A percentile compares a stretch with the other conserved stretches of the same genome.
Evolutionary conservation across 306 rosid genomes (phyloP).

Genomic region (Dalbergia oliveri): DNA sequence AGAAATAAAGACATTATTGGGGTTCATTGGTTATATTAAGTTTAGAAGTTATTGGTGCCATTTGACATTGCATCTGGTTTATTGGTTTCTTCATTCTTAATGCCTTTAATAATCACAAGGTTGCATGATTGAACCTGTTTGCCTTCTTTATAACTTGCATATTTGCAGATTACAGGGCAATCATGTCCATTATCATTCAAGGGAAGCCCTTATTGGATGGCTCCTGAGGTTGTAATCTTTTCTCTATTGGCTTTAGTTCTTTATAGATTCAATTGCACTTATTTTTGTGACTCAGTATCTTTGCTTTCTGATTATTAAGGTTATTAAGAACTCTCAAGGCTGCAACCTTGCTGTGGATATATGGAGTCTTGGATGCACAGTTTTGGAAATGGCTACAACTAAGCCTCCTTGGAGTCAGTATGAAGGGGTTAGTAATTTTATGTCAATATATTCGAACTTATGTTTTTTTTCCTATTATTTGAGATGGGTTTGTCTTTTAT

Average conservation of each 20-base stretch:
- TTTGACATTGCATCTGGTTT: constrained; percentile 17
- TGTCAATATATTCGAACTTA: constrained; percentile 26
- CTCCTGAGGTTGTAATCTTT: constrained; percentile 79
- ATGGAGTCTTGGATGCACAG: constrained; percentile 99
- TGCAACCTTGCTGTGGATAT: constrained; percentile 92
- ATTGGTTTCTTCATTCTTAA: not conserved
- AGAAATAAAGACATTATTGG: not conserved
- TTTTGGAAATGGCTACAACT: constrained; percentile 98
- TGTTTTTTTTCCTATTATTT: not conserved
- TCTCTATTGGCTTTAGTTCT: constrained; percentile 26
- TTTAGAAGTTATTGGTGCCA: not conserved
- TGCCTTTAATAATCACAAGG: not conserved
- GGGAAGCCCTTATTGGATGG: constrained; percentile 99
- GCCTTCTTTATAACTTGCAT: constrained; percentile 35
- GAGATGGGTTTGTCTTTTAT: not conserved
- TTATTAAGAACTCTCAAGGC: constrained; percentile 78
- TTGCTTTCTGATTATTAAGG: constrained; percentile 56
- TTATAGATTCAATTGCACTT: constrained; percentile 21
- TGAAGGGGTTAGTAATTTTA: constrained; percentile 79
- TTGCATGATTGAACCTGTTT: constrained; percentile 43
- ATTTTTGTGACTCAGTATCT: constrained; percentile 41
- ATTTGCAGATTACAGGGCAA: constrained; percentile 83
- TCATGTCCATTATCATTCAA: constrained; percentile 88
- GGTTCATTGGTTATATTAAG: not conserved
- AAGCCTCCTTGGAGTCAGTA: constrained; percentile 99